phyloP scores from a whole-genome alignment of 23 red algal species.

The Gracilariopsis chorda region DNA sequence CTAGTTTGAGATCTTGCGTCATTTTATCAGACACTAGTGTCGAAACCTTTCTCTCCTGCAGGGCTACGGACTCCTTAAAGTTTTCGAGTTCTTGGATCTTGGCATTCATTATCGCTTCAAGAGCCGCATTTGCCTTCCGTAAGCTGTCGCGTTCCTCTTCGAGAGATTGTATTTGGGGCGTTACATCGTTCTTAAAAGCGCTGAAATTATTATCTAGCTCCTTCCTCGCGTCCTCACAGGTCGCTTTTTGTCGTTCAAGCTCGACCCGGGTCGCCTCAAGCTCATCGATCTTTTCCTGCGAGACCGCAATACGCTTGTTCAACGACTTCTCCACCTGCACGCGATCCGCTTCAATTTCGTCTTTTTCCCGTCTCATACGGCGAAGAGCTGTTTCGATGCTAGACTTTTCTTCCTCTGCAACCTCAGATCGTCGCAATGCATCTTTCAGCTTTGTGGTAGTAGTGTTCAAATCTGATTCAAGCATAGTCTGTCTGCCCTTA shows the following conservation, averaged over 20 bases:
- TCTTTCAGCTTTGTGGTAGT: conserved; percentile 34
- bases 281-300: conserved; percentile 9
- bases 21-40: conserved; percentile 20
- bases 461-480: background rate
- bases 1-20: conserved; percentile 21
- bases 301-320: background rate
- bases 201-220: background rate
- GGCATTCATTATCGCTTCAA: background rate
- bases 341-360: conserved; percentile 12
- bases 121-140: background rate
- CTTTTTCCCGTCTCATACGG: conserved; percentile 14
- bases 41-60: conserved; percentile 44
- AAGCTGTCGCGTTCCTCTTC: background rate
- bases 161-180: background rate
- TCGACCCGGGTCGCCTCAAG: background rate
- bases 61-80: conserved; percentile 31
- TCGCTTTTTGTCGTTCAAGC: background rate
- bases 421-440: background rate
- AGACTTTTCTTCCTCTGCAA: conserved; percentile 10
- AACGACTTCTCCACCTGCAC: background rate
- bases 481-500: background rate
- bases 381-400: background rate
- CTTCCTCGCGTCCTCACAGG: background rate
- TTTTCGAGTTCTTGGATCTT: background rate
- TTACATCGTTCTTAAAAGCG: background rate